Evolutionary conservation across 768 basidiomycete genomes (phyloP).

Genomic region (Nidularia pulvinata): DNA sequence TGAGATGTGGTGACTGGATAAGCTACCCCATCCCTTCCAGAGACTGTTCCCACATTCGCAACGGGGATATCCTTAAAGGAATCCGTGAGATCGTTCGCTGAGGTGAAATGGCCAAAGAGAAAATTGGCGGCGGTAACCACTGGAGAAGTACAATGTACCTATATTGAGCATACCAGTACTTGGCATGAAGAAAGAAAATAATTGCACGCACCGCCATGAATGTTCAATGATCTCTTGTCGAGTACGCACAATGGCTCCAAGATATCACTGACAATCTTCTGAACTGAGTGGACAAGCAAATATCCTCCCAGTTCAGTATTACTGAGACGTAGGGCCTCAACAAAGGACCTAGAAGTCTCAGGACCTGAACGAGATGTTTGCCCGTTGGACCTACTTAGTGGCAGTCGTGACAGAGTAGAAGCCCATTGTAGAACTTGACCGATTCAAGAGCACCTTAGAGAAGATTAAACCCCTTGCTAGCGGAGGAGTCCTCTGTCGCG

Average conservation of each 20-base stretch:
- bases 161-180: background rate
- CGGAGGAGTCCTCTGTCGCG: constrained; percentile 4
- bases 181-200: background rate
- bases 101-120: constrained; percentile 2
- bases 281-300: constrained; percentile 8
- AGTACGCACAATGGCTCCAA: background rate
- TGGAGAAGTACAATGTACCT: too few relatives aligned
- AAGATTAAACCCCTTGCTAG: constrained; percentile 1
- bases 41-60: background rate
- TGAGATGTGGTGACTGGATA: constrained; percentile 3
- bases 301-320: constrained; percentile 3
- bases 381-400: constrained; percentile 5
- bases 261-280: too few relatives aligned
- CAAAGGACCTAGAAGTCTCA: constrained; percentile 7
- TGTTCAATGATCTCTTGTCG: background rate
- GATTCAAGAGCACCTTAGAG: background rate
- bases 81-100: background rate
- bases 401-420: constrained; percentile 2
- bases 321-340: constrained; percentile 6
- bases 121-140: constrained; percentile 8
- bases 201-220: constrained; percentile 8
- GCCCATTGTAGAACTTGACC: background rate
- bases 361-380: constrained; percentile 8
- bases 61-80: background rate
- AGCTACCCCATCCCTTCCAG: constrained; percentile 2